A percentile compares a stretch with the other conserved stretches of the same genome.
These are phyloP conservation scores for Leersia perrieri DNA, from an alignment of 176 grass and related monocot genomes.

Conservation along the genomic window DNA sequence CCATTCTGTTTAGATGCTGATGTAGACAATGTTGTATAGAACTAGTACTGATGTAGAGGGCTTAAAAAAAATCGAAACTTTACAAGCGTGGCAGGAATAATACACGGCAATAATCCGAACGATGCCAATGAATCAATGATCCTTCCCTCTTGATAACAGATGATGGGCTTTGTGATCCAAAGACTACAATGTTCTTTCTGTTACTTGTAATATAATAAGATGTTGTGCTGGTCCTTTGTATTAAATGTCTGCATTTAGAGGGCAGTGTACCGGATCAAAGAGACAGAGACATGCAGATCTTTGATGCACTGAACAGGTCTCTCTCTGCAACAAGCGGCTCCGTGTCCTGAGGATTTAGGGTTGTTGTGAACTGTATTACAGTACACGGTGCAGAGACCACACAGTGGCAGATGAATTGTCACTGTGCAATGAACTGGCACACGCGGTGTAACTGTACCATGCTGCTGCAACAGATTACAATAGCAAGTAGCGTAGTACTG, in stretches of 20 bases:
- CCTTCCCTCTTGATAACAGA: too few species aligned
- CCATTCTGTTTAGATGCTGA: neutral
- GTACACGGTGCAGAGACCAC: neutral
- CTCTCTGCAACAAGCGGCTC: constrained; percentile 25
- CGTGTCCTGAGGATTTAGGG: neutral
- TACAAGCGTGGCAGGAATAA: too few species aligned
- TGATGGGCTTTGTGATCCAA: too few species aligned
- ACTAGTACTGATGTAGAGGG: too few species aligned
- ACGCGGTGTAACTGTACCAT: neutral
- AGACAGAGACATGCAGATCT: neutral
- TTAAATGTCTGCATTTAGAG: neutral
- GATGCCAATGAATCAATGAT: too few species aligned
- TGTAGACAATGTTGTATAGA: too few species aligned
- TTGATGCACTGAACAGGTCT: constrained; percentile 8
- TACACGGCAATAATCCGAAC: too few species aligned
- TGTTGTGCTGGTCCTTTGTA: neutral
- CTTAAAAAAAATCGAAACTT: too few species aligned
- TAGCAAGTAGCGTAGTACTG: neutral
- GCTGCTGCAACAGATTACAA: neutral
- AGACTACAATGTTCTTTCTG: too few species aligned
- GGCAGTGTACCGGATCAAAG: constrained; percentile 8
- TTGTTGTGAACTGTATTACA: neutral
- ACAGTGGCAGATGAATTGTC: neutral
- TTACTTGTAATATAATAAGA: neutral
- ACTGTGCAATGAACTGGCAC: neutral